Conservation (phyloP, 169 alveolate species). For the Plasmodium inui region DNA sequence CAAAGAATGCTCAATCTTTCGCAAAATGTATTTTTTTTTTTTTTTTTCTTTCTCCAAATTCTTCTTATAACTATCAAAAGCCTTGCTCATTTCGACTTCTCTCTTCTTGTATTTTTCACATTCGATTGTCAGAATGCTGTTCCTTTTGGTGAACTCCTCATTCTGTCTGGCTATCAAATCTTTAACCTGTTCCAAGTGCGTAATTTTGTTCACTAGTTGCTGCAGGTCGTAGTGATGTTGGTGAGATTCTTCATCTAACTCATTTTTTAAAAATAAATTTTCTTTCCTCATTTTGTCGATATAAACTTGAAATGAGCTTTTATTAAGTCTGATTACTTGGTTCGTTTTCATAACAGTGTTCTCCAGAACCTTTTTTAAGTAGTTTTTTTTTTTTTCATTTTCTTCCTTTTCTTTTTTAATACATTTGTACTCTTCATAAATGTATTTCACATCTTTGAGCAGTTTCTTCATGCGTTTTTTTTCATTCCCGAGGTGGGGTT, state of each 20-base stretch:
- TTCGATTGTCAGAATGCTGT: not conserved
- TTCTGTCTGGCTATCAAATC: not conserved
- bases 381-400: conserved; percentile 13
- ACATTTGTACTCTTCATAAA: conserved; percentile 15
- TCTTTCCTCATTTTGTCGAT: conserved; percentile 64
- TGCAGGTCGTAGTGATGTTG: conserved; percentile 74
- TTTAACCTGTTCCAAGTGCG: conserved; percentile 22
- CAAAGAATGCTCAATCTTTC: conserved; percentile 25
- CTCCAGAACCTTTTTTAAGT: conserved; percentile 17
- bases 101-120: conserved; percentile 32
- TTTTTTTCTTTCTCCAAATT: conserved; percentile 59
- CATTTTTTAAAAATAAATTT: conserved; percentile 49
- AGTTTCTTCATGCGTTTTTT: conserved; percentile 25
- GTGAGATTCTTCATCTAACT: conserved; percentile 73
- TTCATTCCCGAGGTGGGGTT: not conserved
- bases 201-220: conserved; percentile 49
- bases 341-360: conserved; percentile 38
- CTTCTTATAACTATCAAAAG: not conserved
- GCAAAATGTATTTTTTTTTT: conserved; percentile 53
- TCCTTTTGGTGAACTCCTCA: conserved; percentile 37
- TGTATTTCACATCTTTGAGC: conserved; percentile 20
- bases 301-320: conserved; percentile 42
- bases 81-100: not conserved
- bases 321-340: conserved; percentile 43
- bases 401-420: conserved; percentile 65